Conservation (phyloP, 345 rosid species). For the Clausena lansium region DNA sequence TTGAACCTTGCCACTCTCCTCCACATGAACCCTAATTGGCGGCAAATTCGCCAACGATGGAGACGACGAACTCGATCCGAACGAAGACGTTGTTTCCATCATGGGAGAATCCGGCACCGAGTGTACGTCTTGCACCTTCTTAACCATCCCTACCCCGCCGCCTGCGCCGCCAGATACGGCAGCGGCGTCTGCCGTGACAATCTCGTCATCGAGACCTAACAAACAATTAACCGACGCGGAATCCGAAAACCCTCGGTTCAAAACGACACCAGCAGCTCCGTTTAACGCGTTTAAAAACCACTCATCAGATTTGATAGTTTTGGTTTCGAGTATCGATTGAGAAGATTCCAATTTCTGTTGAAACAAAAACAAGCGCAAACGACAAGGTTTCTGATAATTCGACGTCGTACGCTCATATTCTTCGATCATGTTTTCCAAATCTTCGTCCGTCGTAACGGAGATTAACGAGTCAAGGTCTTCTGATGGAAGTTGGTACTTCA, state of each 20-base stretch:
- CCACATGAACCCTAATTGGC: constrained; percentile 77
- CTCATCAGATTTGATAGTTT: constrained; percentile 57
- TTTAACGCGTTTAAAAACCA: constrained; percentile 91
- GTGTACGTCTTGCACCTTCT: constrained; percentile 65
- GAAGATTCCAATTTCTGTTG: constrained; percentile 66
- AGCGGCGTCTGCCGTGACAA: constrained; percentile 18
- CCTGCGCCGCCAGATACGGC: constrained; percentile 30
- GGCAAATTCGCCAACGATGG: constrained; percentile 87
- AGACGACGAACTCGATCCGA: constrained; percentile 90
- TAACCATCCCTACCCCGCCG: constrained; percentile 32
- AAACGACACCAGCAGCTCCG: constrained; percentile 42
- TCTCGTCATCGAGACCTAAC: constrained; percentile 68
- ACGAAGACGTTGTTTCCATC: constrained; percentile 85
- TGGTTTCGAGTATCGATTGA: constrained; percentile 67
- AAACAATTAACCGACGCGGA: constrained; percentile 70
- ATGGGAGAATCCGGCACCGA: constrained; percentile 93
- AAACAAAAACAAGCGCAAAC: constrained; percentile 86
- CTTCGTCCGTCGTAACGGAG: constrained; percentile 90
- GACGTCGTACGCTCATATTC: constrained; percentile 78
- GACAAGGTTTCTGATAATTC: constrained; percentile 43
- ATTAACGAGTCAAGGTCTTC: constrained; percentile 94
- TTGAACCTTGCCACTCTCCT: constrained; percentile 41
- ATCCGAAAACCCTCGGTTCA: constrained; percentile 73
- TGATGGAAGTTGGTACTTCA: constrained; percentile 89
- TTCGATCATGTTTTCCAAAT: constrained; percentile 94